A percentile compares a stretch with the other conserved stretches of the same genome.
phyloP scores from a whole-genome alignment of 1,284 basidiomycete genomes.

The Dichomitus squalens region DNA sequence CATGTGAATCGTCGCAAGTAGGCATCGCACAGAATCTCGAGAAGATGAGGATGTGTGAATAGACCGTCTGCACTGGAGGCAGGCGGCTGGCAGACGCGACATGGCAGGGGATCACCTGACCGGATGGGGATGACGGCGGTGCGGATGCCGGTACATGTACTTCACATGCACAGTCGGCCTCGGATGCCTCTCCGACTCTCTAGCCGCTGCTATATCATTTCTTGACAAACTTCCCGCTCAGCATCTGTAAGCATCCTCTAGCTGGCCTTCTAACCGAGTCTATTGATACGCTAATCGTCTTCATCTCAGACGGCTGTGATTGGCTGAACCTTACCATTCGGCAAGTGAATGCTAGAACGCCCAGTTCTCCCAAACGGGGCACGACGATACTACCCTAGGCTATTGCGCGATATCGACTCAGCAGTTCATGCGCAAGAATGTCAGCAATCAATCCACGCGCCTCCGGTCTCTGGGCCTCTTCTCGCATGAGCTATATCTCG shows the following conservation, averaged over 20 bases:
- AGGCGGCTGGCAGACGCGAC: neutral
- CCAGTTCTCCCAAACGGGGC: conserved; percentile 12
- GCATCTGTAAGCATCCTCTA: too few species aligned
- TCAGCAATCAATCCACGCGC: conserved; percentile 44
- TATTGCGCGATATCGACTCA: conserved; percentile 16
- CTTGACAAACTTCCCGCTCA: too few species aligned
- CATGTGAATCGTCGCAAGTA: too few species aligned
- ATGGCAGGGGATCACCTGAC: neutral
- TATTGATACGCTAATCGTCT: neutral
- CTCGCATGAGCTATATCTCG: conserved; percentile 30
- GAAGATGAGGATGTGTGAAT: too few species aligned
- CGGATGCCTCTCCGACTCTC: too few species aligned
- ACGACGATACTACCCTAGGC: neutral
- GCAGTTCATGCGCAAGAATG: conserved; percentile 24
- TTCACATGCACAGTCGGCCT: too few species aligned
- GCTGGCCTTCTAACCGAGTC: too few species aligned
- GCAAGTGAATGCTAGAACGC: neutral
- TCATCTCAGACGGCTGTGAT: neutral
- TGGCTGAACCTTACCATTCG: neutral
- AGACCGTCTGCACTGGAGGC: too few species aligned
- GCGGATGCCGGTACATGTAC: too few species aligned
- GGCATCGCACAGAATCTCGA: too few species aligned
- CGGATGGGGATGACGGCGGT: neutral
- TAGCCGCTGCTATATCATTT: too few species aligned
- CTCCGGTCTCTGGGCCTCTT: conserved; percentile 46